phyloP scores from a whole-genome alignment of 345 rosid species.

The Lepidium sativum region DNA sequence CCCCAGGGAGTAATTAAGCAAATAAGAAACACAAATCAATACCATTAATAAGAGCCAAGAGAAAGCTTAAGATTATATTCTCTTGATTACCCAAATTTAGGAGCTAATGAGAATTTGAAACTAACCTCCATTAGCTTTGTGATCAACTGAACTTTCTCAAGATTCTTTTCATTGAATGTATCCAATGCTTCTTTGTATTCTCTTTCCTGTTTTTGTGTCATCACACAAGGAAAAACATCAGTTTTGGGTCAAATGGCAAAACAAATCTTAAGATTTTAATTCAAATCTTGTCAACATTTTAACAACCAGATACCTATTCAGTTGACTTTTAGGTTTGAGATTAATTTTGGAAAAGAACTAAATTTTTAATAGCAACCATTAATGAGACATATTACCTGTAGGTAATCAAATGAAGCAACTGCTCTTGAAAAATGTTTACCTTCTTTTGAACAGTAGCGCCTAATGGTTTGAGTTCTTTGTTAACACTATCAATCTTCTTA shows the following conservation, averaged over 20 bases:
- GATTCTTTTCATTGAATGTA: constrained; percentile 72
- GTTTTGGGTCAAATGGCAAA: neutral
- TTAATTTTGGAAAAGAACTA: constrained; percentile 1
- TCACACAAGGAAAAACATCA: neutral
- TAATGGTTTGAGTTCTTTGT: constrained; percentile 87
- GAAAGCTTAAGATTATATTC: neutral
- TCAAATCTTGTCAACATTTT: no score
- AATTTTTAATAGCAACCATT: neutral
- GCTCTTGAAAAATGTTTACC: constrained; percentile 32
- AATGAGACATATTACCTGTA: no score
- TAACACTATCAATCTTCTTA: constrained; percentile 81
- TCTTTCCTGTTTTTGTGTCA: constrained; percentile 47
- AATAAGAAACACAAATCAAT: neutral
- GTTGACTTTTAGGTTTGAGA: constrained; percentile 6
- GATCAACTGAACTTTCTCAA: constrained; percentile 72
- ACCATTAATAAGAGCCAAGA: neutral
- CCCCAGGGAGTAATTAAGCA: constrained; percentile 24
- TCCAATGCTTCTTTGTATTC: constrained; percentile 82
- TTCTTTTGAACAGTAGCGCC: constrained; percentile 82
- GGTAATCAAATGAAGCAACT: neutral
- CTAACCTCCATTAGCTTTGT: constrained; percentile 81
- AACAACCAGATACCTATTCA: neutral
- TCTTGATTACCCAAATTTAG: neutral
- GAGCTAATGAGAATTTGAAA: neutral
- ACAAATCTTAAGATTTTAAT: no score